Evolutionary conservation across 1,284 basidiomycete species (phyloP), one percentile per base, ranked within the genome.

Genomic region (Cryptococcus neoformans): DNA sequence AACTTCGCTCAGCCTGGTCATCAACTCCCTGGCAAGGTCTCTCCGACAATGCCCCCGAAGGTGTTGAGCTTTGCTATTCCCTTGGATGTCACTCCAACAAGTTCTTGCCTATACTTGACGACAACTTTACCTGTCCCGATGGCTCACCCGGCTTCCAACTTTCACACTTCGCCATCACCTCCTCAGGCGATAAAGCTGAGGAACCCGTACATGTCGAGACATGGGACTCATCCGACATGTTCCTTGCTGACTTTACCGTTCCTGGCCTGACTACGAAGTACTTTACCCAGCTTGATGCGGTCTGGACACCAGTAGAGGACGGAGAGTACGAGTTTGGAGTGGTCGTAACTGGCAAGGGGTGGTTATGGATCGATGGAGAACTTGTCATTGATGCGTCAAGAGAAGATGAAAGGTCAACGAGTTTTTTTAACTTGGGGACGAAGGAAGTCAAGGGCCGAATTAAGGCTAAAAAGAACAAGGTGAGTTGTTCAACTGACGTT

Each of bases 381-480:
- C 70, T 87, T 54, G 76, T 81, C 2, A 83, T 88, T 51, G 86
- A 88, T 70, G 87, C 88, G 66, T 86, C 85, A 82, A 55, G 84
- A 83, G 51, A 62, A 17, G 58, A 54, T 41, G 37, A 42, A 4
- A 52, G 59, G 28, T 56, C 56, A 45, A 40, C 47, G 47, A 28
- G 54, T 8, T 70, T 60, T 55, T 69, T 70, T 46, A 59, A 58
- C n/a, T 62, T 56, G 44, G 63, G 69, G 21, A 65, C 59, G 10
- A 49, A 44, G 10, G 64, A 68, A 60, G 57, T 51, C 44, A 55
- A 49, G 40, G 62, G 56, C 34, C 51, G 40, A 6, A 36, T 63
- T 55, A 56, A 63, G 46, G 69, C 62, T 7, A 58, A 60, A 49
- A 56, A 63, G 57, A 67, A 67, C 50, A 63, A 68, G 59, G 64